These are phyloP conservation scores for Scopulariopsis brevicaulis DNA, from an alignment of 2,329 filamentous ascomycete genomes.

Conservation along the genomic window DNA sequence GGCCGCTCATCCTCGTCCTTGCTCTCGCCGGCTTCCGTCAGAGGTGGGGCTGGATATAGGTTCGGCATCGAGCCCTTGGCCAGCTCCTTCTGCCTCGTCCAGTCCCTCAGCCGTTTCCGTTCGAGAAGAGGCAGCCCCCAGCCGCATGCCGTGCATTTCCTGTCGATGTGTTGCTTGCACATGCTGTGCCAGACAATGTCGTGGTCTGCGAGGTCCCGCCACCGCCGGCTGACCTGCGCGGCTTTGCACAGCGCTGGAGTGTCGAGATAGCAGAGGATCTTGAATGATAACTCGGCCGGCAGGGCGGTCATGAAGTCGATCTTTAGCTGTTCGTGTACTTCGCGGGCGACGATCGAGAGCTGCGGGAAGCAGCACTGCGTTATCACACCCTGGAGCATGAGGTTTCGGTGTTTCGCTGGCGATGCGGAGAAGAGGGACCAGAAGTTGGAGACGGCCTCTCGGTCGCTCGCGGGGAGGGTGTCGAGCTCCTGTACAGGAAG, in stretches of 20 bases:
- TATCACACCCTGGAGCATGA: conserved; percentile 94
- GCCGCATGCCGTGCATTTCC: conserved; percentile 89
- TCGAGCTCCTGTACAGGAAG: conserved; percentile 59
- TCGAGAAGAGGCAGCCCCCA: conserved; percentile 90
- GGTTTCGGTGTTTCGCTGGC: conserved; percentile 81
- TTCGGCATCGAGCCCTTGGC: conserved; percentile 13
- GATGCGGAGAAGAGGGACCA: conserved; percentile 98
- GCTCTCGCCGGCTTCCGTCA: conserved; percentile 12
- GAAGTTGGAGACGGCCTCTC: conserved; percentile 91
- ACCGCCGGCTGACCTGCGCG: conserved; percentile 81
- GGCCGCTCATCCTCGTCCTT: conserved; percentile 17
- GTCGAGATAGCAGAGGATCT: conserved; percentile 86
- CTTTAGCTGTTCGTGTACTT: conserved; percentile 88
- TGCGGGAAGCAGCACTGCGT: conserved; percentile 97
- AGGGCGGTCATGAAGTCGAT: conserved; percentile 92
- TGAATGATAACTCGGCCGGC: conserved; percentile 82
- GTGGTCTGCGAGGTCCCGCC: conserved; percentile 86
- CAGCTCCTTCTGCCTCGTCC: conserved; percentile 74
- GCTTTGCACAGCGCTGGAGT: conserved; percentile 92
- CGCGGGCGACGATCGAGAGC: conserved; percentile 81
- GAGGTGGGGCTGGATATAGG: neutral
- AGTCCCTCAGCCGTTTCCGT: conserved; percentile 73
- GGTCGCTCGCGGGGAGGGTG: conserved; percentile 69
- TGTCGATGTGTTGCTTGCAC: conserved; percentile 94
- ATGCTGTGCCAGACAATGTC: conserved; percentile 95